A percentile compares a stretch with the other conserved stretches of the same genome.
phyloP scores from a whole-genome alignment of 2,329 filamentous ascomycete species.

The Fusarium hostae region DNA sequence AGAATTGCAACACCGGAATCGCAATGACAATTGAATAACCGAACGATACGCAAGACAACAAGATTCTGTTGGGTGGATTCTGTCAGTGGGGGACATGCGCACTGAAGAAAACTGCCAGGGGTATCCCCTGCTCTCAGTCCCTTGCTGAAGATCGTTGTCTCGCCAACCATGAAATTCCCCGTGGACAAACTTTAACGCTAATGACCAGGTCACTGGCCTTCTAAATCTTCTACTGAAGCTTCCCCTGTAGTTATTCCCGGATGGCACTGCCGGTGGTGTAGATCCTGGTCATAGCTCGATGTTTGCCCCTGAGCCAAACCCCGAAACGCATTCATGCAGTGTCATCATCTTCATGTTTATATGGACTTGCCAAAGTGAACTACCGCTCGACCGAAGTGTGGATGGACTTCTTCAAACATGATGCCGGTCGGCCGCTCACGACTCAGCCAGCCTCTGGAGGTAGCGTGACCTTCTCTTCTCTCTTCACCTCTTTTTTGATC shows the following conservation, averaged over 20 bases:
- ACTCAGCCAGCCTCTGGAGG: neutral
- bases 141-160: conserved; percentile 32
- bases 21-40: neutral
- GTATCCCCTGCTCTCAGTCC: neutral
- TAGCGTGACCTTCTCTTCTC: neutral
- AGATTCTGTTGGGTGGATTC: neutral
- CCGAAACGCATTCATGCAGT: neutral
- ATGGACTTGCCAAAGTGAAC: neutral
- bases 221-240: neutral
- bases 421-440: neutral
- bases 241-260: conserved; percentile 22
- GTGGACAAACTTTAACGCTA: conserved; percentile 6
- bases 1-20: neutral
- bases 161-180: conserved; percentile 15
- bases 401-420: neutral
- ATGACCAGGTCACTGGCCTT: neutral
- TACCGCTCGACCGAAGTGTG: neutral
- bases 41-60: neutral
- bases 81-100: neutral
- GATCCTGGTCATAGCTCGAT: conserved; percentile 1
- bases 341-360: neutral
- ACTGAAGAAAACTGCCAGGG: neutral
- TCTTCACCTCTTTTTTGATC: neutral
- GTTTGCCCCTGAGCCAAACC: neutral
- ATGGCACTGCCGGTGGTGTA: neutral